Conservation (phyloP, 1,139 yeast genomes). For the Diutina mesorugosa region DNA sequence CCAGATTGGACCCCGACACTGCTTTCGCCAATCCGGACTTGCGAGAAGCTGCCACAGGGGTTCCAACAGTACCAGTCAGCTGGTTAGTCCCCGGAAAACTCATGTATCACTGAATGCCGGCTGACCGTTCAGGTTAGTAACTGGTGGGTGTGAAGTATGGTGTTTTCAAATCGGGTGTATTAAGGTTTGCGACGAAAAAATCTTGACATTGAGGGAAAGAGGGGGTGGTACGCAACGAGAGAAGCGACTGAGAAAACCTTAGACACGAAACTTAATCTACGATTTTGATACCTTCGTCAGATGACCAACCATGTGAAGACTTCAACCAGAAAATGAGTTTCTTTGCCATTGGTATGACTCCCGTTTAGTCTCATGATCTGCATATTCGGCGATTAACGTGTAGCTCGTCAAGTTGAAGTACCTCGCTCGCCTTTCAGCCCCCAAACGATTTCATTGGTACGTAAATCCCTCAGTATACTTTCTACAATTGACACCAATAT, state of each 20-base stretch:
- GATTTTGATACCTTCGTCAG: not conserved
- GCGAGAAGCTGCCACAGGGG: not conserved
- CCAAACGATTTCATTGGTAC: not conserved
- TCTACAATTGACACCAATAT: not conserved
- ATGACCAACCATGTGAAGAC: not conserved
- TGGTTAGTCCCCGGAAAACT: constrained; percentile 1
- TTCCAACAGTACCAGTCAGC: not conserved
- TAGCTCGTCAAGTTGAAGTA: too few species aligned
- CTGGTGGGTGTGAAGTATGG: not conserved
- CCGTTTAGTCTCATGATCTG: not conserved
- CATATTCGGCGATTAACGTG: not conserved
- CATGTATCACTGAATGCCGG: not conserved
- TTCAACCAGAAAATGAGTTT: too few species aligned
- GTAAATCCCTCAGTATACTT: not conserved
- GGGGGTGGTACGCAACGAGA: not conserved
- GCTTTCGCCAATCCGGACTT: not conserved
- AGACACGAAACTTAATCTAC: not conserved
- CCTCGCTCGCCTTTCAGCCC: not conserved
- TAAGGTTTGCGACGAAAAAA: not conserved
- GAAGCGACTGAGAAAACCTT: not conserved
- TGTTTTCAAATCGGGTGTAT: not conserved
- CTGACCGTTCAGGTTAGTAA: not conserved
- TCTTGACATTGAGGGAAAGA: not conserved
- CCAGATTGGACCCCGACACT: not conserved
- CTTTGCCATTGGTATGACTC: too few species aligned